These are phyloP conservation scores for Puya raimondii DNA, from an alignment of 176 grass and related monocot species.

Conservation along the genomic window DNA sequence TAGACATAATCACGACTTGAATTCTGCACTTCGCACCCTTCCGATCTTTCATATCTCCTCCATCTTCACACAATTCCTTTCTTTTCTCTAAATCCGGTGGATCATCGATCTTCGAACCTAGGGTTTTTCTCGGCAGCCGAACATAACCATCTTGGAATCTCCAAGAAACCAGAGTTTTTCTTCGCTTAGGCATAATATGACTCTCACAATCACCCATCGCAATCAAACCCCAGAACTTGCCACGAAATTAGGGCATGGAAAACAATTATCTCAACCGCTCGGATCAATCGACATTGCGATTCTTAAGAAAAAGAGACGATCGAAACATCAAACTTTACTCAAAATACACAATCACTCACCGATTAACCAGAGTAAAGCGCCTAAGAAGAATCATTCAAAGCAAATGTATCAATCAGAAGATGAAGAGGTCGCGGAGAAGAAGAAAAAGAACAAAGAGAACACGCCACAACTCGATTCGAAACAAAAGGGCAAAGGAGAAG, in stretches of 20 bases:
- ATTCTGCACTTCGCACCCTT: constrained; percentile 3
- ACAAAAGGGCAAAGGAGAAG: neutral
- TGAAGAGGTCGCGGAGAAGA: neutral
- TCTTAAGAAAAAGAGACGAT: neutral
- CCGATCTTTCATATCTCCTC: neutral
- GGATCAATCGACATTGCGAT: neutral
- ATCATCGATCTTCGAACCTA: neutral
- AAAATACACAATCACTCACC: neutral
- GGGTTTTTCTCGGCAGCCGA: neutral
- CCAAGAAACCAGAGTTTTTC: constrained; percentile 3
- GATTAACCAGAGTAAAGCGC: too few species aligned
- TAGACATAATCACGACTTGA: constrained; percentile 14
- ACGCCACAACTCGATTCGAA: neutral
- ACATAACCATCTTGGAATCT: neutral
- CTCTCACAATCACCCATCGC: neutral
- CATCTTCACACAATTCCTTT: constrained; percentile 1
- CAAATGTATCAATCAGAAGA: too few species aligned
- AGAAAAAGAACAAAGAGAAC: neutral
- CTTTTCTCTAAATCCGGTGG: neutral
- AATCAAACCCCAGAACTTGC: neutral
- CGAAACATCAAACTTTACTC: neutral
- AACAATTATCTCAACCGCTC: neutral
- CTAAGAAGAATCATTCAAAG: too few species aligned
- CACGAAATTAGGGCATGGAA: neutral
- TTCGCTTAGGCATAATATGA: neutral